Evolutionary conservation across 2,329 filamentous ascomycete species (phyloP).

Genomic region (Claviceps humidiphila): DNA sequence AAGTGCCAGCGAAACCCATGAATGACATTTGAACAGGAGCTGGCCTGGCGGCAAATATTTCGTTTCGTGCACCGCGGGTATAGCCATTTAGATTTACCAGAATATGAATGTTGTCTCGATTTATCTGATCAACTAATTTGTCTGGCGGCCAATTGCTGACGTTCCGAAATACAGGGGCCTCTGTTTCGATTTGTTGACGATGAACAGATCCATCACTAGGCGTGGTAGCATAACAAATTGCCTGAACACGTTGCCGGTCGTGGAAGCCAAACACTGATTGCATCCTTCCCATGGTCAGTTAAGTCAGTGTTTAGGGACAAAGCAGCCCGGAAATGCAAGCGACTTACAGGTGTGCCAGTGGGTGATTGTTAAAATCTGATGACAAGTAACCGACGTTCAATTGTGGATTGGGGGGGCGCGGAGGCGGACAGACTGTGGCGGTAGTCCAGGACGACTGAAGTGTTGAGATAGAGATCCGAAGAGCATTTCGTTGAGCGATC

Average conservation of each 20-base stretch:
- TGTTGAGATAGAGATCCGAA: slow-evolving; percentile 85
- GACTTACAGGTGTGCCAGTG: slow-evolving; percentile 69
- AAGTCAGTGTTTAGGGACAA: background rate
- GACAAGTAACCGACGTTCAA: slow-evolving; percentile 94
- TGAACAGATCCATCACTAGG: slow-evolving; percentile 79
- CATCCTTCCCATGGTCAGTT: slow-evolving; percentile 44
- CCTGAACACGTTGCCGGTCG: slow-evolving; percentile 56
- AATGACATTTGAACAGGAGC: slow-evolving; percentile 98
- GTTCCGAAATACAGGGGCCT: slow-evolving; percentile 84
- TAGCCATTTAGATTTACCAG: slow-evolving; percentile 97
- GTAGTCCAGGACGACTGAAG: slow-evolving; percentile 80
- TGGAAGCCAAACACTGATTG: slow-evolving; percentile 96
- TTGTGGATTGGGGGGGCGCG: slow-evolving; percentile 64
- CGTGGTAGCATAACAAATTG: slow-evolving; percentile 93
- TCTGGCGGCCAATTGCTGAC: slow-evolving; percentile 79
- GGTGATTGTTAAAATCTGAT: slow-evolving; percentile 98
- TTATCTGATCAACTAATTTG: slow-evolving; percentile 71
- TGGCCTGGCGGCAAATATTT: slow-evolving; percentile 88
- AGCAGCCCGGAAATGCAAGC: background rate
- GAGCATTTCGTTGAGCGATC: slow-evolving; percentile 89
- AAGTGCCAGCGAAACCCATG: slow-evolving; percentile 94
- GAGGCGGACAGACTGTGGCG: slow-evolving; percentile 67
- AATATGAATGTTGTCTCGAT: slow-evolving; percentile 81
- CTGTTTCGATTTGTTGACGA: slow-evolving; percentile 81
- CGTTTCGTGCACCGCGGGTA: slow-evolving; percentile 89